phyloP scores from a whole-genome alignment of 306 rosid species.

The Gynostemma pentaphyllum region DNA sequence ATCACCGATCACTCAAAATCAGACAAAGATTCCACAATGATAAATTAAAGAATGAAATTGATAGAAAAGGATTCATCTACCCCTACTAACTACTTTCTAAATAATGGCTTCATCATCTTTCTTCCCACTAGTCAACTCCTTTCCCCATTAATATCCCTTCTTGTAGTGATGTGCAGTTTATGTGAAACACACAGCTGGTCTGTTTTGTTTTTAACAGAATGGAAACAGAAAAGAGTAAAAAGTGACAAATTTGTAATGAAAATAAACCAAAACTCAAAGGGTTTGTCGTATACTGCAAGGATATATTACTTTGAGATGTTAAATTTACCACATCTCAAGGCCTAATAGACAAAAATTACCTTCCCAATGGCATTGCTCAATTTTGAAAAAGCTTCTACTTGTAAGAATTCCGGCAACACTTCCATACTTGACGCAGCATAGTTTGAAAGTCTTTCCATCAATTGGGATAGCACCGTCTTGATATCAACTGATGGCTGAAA shows the following conservation, averaged over 20 bases:
- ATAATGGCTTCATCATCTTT: too few relatives aligned
- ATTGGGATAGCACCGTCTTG: constrained; percentile 89
- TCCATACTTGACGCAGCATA: constrained; percentile 95
- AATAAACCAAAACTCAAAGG: background rate
- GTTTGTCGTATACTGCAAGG: background rate
- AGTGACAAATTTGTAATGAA: background rate
- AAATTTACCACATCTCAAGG: constrained; percentile 1
- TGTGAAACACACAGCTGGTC: too few relatives aligned
- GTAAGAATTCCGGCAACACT: constrained; percentile 94
- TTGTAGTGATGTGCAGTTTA: too few relatives aligned
- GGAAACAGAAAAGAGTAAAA: background rate
- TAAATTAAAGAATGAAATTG: too few relatives aligned
- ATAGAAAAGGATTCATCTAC: too few relatives aligned
- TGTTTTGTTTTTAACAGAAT: too few relatives aligned
- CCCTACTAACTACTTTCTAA: too few relatives aligned
- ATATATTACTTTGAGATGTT: background rate
- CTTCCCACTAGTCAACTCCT: too few relatives aligned
- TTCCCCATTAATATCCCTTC: too few relatives aligned
- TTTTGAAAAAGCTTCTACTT: constrained; percentile 97
- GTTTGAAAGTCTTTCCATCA: constrained; percentile 95
- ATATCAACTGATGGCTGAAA: constrained; percentile 83
- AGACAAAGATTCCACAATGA: too few relatives aligned
- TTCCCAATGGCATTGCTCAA: constrained; percentile 89
- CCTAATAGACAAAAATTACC: constrained; percentile 34
- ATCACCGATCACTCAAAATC: too few relatives aligned